Evolutionary conservation across 2,329 filamentous ascomycete genomes (phyloP).

Genomic region (Bisporella sp.): DNA sequence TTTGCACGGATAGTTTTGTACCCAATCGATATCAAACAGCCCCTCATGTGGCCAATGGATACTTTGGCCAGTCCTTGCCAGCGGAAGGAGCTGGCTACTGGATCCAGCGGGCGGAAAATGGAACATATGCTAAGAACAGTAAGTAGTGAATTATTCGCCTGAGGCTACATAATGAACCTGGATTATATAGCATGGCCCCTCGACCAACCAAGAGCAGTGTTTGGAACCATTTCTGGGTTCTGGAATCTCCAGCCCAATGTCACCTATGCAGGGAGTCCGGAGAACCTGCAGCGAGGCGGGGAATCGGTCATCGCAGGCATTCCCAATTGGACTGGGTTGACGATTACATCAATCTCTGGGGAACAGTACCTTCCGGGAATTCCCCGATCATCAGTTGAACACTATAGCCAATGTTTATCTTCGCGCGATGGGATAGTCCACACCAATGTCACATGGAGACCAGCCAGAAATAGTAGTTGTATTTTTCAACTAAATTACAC

Average conservation of each 20-base stretch:
- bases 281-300: constrained; percentile 55
- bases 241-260: constrained; percentile 52
- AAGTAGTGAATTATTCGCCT: not conserved
- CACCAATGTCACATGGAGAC: too few relatives aligned
- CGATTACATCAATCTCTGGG: too few relatives aligned
- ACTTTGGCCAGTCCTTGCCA: not conserved
- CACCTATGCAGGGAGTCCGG: constrained; percentile 54
- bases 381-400: too few relatives aligned
- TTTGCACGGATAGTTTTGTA: too few relatives aligned
- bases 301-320: constrained; percentile 61
- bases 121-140: not conserved
- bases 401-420: too few relatives aligned
- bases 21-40: not conserved
- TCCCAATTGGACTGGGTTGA: constrained; percentile 41
- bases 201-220: constrained; percentile 54
- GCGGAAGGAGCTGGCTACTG: not conserved
- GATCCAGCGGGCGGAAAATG: not conserved
- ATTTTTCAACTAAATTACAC: not conserved
- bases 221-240: constrained; percentile 62
- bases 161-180: too few relatives aligned
- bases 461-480: too few relatives aligned
- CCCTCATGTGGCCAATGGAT: not conserved
- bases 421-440: too few relatives aligned
- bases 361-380: too few relatives aligned
- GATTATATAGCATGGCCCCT: constrained; percentile 47